A percentile compares a stretch with the other conserved stretches of the same genome.
phyloP scores from a whole-genome alignment of 1,284 basidiomycete genomes.

The Puccinia novopanici region DNA sequence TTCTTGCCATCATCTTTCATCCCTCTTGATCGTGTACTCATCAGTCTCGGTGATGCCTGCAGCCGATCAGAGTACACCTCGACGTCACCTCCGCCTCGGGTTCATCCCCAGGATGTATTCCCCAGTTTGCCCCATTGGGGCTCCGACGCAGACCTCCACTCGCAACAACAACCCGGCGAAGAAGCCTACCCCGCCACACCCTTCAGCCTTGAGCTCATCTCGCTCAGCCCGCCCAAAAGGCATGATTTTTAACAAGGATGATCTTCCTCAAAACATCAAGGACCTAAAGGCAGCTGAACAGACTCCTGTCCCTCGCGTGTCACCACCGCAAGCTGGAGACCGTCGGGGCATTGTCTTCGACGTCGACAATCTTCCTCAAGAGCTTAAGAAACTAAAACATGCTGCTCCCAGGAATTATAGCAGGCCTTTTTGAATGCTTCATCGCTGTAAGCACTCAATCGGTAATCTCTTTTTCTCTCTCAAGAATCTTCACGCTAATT shows the following conservation, averaged over 20 bases:
- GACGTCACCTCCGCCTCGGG: too few relatives aligned
- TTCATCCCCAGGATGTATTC: not conserved
- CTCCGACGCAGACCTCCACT: not conserved
- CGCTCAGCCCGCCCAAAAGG: not conserved
- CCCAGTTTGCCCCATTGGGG: not conserved
- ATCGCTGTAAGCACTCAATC: not conserved
- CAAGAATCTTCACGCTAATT: too few relatives aligned
- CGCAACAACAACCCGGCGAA: not conserved
- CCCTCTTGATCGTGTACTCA: not conserved
- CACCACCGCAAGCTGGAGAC: not conserved
- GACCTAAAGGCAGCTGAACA: not conserved
- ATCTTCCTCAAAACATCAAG: constrained; percentile 5
- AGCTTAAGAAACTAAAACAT: not conserved
- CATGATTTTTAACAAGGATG: not conserved
- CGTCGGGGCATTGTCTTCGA: not conserved
- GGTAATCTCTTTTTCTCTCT: not conserved
- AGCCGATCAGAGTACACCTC: not conserved
- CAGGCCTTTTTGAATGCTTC: not conserved
- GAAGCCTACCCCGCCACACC: not conserved
- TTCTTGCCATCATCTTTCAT: not conserved
- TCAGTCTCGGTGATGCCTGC: not conserved
- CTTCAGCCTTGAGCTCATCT: not conserved
- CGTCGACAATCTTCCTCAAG: constrained; percentile 3
- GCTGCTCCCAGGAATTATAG: not conserved
- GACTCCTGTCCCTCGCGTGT: not conserved